These are phyloP conservation scores for Neurospora hispaniola DNA, from an alignment of 495 filamentous ascomycete genomes.

Conservation along the genomic window DNA sequence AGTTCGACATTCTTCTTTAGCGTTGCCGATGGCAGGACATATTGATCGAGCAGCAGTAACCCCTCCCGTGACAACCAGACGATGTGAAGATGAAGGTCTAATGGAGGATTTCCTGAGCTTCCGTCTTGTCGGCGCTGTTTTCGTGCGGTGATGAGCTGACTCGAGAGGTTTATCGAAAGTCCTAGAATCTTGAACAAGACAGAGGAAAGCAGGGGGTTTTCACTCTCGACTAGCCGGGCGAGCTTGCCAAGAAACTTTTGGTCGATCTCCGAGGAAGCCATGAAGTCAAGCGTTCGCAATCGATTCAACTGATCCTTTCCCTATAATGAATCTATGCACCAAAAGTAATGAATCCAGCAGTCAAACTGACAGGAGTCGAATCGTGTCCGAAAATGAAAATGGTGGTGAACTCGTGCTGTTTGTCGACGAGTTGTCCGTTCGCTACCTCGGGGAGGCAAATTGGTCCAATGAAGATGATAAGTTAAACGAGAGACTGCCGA, in stretches of 20 bases:
- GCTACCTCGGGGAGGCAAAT: background rate
- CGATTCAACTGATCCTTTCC: background rate
- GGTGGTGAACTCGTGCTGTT: background rate
- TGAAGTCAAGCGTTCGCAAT: constrained; percentile 23
- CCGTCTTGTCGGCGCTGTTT: constrained; percentile 76
- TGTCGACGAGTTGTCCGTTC: background rate
- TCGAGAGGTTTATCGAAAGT: constrained; percentile 77
- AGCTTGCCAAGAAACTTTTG: constrained; percentile 89
- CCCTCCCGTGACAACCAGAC: constrained; percentile 94
- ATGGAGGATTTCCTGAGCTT: constrained; percentile 64
- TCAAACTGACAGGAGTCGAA: background rate
- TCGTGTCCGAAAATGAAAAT: background rate
- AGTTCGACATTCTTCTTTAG: constrained; percentile 60
- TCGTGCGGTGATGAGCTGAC: constrained; percentile 71
- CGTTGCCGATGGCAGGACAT: constrained; percentile 58
- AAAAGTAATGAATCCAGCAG: background rate
- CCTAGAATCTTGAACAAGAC: constrained; percentile 86
- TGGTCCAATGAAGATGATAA: constrained; percentile 2
- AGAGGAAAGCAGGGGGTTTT: constrained; percentile 65
- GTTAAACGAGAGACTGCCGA: constrained; percentile 23
- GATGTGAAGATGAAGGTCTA: constrained; percentile 84
- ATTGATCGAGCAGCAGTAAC: constrained; percentile 73
- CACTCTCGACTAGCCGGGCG: constrained; percentile 58
- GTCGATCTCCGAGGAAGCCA: constrained; percentile 94
- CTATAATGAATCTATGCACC: background rate